Evolutionary conservation across 2,329 filamentous ascomycete species (phyloP), one percentile per base, ranked within the genome.

Genomic region (Cladophialophora yegresii): DNA sequence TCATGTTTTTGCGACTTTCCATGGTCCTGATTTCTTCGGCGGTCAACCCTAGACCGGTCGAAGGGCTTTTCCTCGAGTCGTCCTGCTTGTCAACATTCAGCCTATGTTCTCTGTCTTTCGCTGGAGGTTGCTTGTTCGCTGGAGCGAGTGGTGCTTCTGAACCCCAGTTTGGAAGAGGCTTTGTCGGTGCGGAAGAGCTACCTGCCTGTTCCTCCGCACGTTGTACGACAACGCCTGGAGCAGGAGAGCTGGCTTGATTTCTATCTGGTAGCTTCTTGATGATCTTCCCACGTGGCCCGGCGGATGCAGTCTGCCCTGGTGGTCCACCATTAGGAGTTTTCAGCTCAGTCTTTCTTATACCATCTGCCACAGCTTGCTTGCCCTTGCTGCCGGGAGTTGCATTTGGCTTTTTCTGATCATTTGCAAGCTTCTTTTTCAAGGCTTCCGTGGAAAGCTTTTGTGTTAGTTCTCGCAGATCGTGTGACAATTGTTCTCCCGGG

Each of bases 401-500:
- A 8, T 26, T 3, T 20, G 20, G 40, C 22, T 45, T 26, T 32
- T 51, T 51, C 49, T 58, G 33, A 20, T 67, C 50, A 7, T 30
- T 28, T 20, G n/a, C 43, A 36, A 62, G 54, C 6, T 61, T 65
- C 49, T 62, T 54, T 28, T 40, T 50, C 16, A 30, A 9, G 6
- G 20, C 16, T 13, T 58, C 36, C 50, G 20, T 30, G 54, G 63
- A 26, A 22, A 13, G 30, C 26, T 57, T 61, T 4, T 36, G 32
- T 3, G 67, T 54, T 8, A 62, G 67, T 20, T 68, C 64, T 50
- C 62, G 63, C 22, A 70, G 50, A 47, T 62, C 54, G 51, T 69
- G 67, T 30, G 66, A 65, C 12, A 71, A 54, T 43, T 71, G 70
- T 54, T 66, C 70, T 53, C 65, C 64, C n/a, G 67, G 65, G 50